Conservation (phyloP, 1,139 yeast genomes). For the Sugiyamaella pinicola region DNA sequence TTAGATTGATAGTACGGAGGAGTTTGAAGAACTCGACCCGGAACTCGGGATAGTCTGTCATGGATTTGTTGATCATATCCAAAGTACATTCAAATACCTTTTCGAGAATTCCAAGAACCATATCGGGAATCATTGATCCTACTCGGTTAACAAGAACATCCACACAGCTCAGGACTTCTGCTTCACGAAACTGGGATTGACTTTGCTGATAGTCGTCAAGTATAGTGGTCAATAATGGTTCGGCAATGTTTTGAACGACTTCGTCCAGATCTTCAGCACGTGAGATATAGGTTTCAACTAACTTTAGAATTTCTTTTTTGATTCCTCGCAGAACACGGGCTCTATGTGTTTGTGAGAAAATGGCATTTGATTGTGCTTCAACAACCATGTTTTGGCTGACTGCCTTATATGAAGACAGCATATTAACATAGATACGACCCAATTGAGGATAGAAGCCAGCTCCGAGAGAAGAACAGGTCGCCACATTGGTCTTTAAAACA, state of each 20-base stretch:
- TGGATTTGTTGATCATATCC: slow-evolving; percentile 92
- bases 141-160: slow-evolving; percentile 85
- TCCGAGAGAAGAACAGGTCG: slow-evolving; percentile 91
- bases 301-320: slow-evolving; percentile 87
- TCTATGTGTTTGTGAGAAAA: slow-evolving; percentile 81
- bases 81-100: slow-evolving; percentile 93
- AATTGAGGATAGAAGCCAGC: slow-evolving; percentile 89
- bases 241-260: slow-evolving; percentile 79
- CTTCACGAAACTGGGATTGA: slow-evolving; percentile 97
- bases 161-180: slow-evolving; percentile 94
- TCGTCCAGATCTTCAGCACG: slow-evolving; percentile 87
- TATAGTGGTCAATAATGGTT: slow-evolving; percentile 82
- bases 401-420: slow-evolving; percentile 86
- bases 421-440: slow-evolving; percentile 82
- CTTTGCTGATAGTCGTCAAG: slow-evolving; percentile 85
- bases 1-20: slow-evolving; percentile 80
- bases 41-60: slow-evolving; percentile 96
- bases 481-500: slow-evolving; percentile 89
- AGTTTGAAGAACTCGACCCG: slow-evolving; percentile 93
- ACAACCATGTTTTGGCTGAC: slow-evolving; percentile 74
- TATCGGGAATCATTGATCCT: slow-evolving; percentile 87
- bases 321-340: slow-evolving; percentile 95
- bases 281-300: slow-evolving; percentile 85
- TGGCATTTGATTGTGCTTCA: slow-evolving; percentile 24
- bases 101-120: slow-evolving; percentile 82